phyloP scores from a whole-genome alignment of 129 eudicot genomes.

The Erigeron canadensis region DNA sequence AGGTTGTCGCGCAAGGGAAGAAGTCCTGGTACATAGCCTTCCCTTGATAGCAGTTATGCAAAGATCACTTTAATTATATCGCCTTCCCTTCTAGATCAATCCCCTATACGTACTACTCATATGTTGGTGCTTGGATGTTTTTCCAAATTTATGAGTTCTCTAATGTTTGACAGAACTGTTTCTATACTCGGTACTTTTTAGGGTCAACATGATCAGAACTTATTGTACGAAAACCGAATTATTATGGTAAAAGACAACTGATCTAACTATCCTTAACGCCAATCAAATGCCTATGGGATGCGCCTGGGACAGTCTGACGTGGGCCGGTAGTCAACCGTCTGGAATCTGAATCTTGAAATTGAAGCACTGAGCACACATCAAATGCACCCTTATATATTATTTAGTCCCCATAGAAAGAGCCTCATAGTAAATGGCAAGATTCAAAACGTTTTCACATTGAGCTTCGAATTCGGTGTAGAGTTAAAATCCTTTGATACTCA shows the following conservation, averaged over 20 bases:
- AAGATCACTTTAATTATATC: not conserved
- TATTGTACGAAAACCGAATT: no score
- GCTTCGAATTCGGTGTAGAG: not conserved
- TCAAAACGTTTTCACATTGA: not conserved
- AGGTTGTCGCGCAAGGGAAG: not conserved
- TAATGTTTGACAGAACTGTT: not conserved
- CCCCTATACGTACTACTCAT: not conserved
- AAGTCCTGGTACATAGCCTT: not conserved
- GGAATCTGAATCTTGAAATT: slow-evolving; percentile 6
- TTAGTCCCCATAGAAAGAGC: not conserved
- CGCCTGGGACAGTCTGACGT: no score
- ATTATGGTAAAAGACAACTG: not conserved
- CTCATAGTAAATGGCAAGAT: not conserved
- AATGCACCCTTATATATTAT: not conserved
- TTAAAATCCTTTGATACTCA: not conserved
- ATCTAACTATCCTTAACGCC: not conserved
- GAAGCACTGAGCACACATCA: slow-evolving; percentile 1
- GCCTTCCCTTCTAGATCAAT: not conserved
- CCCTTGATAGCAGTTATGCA: not conserved
- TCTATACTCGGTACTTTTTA: not conserved
- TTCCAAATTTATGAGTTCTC: not conserved
- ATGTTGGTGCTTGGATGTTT: not conserved
- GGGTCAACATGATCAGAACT: not conserved
- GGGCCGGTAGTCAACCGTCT: no score
- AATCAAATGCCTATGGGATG: not conserved